phyloP scores from a whole-genome alignment of 2,329 filamentous ascomycete genomes.

The Colletotrichum trifolii region DNA sequence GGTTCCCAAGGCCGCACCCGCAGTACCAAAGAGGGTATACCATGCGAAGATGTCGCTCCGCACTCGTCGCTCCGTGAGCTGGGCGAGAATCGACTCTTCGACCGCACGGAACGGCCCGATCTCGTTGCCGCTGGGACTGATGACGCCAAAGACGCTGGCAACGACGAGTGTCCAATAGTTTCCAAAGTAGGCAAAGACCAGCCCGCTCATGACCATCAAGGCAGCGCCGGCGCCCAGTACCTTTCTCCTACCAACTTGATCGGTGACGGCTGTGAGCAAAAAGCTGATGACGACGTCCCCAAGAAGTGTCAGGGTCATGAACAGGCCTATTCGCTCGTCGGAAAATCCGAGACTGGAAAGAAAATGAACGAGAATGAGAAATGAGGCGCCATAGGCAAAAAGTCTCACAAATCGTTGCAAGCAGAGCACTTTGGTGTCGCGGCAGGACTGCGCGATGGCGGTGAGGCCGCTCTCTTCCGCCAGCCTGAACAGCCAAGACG shows the following conservation, averaged over 20 bases:
- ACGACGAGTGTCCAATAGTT: conserved; percentile 69
- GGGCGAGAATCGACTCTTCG: conserved; percentile 70
- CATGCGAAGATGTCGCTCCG: conserved; percentile 70
- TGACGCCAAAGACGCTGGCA: conserved; percentile 70
- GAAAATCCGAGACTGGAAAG: conserved; percentile 62
- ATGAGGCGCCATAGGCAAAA: conserved; percentile 71
- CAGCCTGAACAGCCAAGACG: conserved; percentile 24
- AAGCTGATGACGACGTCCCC: conserved; percentile 71
- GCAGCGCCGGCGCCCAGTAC: conserved; percentile 65
- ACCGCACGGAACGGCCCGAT: conserved; percentile 72
- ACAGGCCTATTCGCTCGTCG: conserved; percentile 66
- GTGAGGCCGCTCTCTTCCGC: conserved; percentile 57
- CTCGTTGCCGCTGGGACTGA: conserved; percentile 71
- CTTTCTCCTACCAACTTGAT: conserved; percentile 64
- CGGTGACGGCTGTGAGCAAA: conserved; percentile 67
- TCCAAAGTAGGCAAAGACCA: conserved; percentile 62
- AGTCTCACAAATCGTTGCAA: conserved; percentile 70
- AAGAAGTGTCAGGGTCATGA: conserved; percentile 73
- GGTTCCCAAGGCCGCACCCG: conserved; percentile 70
- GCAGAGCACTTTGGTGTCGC: conserved; percentile 68
- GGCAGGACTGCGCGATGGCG: conserved; percentile 52
- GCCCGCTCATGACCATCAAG: conserved; percentile 66
- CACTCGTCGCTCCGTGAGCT: conserved; percentile 58
- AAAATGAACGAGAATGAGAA: conserved; percentile 67
- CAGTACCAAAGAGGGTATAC: conserved; percentile 68